These are phyloP conservation scores for Alternaria incomplexa DNA, from an alignment of 2,329 filamentous ascomycete genomes.

Conservation along the genomic window DNA sequence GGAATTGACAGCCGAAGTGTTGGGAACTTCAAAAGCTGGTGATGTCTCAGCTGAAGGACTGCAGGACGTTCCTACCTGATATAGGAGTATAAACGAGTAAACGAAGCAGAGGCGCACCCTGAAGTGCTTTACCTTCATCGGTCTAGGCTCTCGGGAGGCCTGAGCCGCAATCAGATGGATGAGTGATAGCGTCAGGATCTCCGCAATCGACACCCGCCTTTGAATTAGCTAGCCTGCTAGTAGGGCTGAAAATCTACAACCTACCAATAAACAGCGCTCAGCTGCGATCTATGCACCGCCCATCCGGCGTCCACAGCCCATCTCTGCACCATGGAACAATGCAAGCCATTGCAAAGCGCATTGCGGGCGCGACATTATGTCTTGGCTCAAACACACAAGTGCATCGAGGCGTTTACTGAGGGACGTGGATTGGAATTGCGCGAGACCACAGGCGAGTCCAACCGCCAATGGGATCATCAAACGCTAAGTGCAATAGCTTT, in stretches of 20 bases:
- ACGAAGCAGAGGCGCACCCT: background rate
- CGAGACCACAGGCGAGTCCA: background rate
- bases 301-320: background rate
- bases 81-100: slow-evolving; percentile 4
- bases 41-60: slow-evolving; percentile 5
- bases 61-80: slow-evolving; percentile 9
- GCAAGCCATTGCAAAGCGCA: background rate
- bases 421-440: background rate
- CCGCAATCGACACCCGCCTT: background rate
- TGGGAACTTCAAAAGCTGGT: slow-evolving; percentile 3
- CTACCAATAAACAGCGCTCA: background rate
- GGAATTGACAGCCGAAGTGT: background rate
- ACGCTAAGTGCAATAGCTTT: background rate
- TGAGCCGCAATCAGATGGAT: background rate
- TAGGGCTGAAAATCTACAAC: background rate
- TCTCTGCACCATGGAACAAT: background rate
- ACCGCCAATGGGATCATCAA: background rate
- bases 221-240: slow-evolving; percentile 5
- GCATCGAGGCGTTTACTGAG: background rate
- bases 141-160: slow-evolving; percentile 4
- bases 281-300: background rate
- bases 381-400: slow-evolving; percentile 5
- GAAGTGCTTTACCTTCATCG: background rate
- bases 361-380: background rate
- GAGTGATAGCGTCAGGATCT: background rate